Evolutionary conservation across 2,329 filamentous ascomycete genomes (phyloP).

Genomic region (Penicillium sp.): DNA sequence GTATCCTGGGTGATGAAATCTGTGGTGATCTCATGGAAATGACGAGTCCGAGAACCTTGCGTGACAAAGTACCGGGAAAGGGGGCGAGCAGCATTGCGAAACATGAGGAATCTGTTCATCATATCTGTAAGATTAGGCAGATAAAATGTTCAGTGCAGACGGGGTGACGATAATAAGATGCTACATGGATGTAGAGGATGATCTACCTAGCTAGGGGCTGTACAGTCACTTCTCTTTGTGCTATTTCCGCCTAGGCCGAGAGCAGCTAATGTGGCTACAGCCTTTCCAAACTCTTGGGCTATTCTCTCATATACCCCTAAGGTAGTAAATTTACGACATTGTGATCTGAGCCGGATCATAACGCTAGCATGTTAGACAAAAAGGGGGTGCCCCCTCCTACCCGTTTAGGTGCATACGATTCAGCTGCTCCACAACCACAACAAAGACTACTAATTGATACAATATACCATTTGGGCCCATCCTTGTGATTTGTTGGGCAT

Average conservation of each 20-base stretch:
- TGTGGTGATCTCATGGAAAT: constrained; percentile 25
- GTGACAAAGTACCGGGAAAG: background rate
- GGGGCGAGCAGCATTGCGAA: constrained; percentile 13
- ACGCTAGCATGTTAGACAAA: background rate
- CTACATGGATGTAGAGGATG: background rate
- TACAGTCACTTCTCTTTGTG: background rate
- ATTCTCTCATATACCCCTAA: background rate
- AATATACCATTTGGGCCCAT: background rate
- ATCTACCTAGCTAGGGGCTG: background rate
- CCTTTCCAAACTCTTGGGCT: background rate
- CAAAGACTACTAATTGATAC: background rate
- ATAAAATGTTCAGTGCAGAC: background rate
- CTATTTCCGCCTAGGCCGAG: background rate
- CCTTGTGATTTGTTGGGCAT: background rate
- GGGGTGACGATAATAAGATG: too few relatives aligned
- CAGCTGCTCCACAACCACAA: background rate
- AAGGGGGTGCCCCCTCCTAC: background rate
- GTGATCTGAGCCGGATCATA: background rate
- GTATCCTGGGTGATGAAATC: constrained; percentile 21
- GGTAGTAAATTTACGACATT: background rate
- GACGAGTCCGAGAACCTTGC: constrained; percentile 6
- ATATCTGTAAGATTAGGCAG: background rate
- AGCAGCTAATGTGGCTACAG: background rate
- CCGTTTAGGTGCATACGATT: background rate
- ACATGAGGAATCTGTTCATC: constrained; percentile 6